Evolutionary conservation across 106 monocot genomes (phyloP).

Genomic region (Ottelia alismoides): DNA sequence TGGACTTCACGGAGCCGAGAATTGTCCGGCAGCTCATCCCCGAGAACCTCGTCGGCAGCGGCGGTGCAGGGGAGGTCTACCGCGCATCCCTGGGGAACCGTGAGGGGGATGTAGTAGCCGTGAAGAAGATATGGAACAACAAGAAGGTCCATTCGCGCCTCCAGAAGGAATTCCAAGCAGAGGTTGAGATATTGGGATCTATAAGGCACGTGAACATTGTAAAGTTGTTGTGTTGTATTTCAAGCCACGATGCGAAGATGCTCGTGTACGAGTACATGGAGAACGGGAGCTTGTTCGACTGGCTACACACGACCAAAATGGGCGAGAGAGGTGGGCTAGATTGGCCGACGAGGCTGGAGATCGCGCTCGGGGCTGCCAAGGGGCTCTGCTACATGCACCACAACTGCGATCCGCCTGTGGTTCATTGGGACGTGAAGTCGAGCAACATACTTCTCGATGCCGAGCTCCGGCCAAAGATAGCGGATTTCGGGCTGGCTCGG

Average conservation of each 20-base stretch:
- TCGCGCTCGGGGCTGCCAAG: conserved; percentile 2
- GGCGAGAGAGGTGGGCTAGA: background rate
- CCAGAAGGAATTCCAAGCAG: conserved; percentile 6
- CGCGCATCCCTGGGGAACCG: background rate
- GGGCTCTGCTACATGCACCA: conserved; percentile 10
- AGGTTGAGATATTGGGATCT: conserved; percentile 4
- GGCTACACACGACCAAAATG: background rate
- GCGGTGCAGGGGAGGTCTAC: conserved; percentile 6
- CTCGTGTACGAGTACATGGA: conserved; percentile 12
- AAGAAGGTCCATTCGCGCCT: background rate
- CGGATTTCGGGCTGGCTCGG: conserved; percentile 20
- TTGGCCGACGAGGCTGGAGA: too few relatives aligned
- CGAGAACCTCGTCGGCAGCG: background rate
- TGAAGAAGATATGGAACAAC: conserved; percentile 8
- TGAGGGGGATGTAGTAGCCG: conserved; percentile 3
- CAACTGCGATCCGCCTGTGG: too few relatives aligned
- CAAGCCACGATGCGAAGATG: background rate
- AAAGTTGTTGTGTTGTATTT: conserved; percentile 4
- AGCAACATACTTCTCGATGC: conserved; percentile 4
- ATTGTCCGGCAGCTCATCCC: too few relatives aligned
- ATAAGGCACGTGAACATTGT: conserved; percentile 6
- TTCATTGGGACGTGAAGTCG: conserved; percentile 8
- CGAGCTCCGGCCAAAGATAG: background rate
- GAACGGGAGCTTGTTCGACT: background rate
- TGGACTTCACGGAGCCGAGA: too few relatives aligned